Conservation (phyloP, 108 stramenopile species). For the Hondaea fermentalgiana region DNA sequence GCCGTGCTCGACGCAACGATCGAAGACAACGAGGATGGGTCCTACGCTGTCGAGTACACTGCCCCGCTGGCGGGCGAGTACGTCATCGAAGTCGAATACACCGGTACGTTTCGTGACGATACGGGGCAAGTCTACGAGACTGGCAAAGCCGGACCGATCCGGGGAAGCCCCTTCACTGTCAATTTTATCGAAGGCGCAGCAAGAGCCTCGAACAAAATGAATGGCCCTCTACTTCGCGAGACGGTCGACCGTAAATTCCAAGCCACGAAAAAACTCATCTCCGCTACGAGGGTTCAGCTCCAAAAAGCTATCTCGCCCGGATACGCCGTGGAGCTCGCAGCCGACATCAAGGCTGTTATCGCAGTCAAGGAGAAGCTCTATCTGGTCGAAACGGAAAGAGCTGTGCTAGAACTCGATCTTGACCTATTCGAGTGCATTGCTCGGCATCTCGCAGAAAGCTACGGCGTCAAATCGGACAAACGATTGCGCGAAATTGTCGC, state of each 20-base stretch:
- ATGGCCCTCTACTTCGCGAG: background rate
- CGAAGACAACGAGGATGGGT: slow-evolving; percentile 55
- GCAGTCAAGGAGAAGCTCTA: slow-evolving; percentile 27
- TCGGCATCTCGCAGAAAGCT: background rate
- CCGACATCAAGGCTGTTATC: slow-evolving; percentile 26
- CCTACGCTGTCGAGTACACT: slow-evolving; percentile 52
- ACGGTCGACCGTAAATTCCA: background rate
- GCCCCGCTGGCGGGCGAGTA: slow-evolving; percentile 47
- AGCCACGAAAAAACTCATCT: background rate
- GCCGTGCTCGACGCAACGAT: slow-evolving; percentile 4
- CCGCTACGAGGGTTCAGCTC: background rate
- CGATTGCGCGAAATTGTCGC: background rate
- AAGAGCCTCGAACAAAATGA: background rate
- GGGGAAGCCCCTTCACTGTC: slow-evolving; percentile 56
- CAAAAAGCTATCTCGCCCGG: slow-evolving; percentile 11
- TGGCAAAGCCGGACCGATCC: slow-evolving; percentile 46
- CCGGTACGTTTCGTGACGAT: slow-evolving; percentile 57
- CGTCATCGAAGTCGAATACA: slow-evolving; percentile 51
- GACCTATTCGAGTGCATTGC: background rate
- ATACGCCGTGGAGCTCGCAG: slow-evolving; percentile 37
- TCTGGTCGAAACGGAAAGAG: background rate
- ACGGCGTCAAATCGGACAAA: background rate
- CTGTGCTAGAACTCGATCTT: background rate
- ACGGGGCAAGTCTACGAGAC: background rate
- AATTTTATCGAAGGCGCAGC: background rate